These are phyloP conservation scores for Trametes sp. DNA, from an alignment of 1,284 basidiomycete genomes.

Conservation along the genomic window DNA sequence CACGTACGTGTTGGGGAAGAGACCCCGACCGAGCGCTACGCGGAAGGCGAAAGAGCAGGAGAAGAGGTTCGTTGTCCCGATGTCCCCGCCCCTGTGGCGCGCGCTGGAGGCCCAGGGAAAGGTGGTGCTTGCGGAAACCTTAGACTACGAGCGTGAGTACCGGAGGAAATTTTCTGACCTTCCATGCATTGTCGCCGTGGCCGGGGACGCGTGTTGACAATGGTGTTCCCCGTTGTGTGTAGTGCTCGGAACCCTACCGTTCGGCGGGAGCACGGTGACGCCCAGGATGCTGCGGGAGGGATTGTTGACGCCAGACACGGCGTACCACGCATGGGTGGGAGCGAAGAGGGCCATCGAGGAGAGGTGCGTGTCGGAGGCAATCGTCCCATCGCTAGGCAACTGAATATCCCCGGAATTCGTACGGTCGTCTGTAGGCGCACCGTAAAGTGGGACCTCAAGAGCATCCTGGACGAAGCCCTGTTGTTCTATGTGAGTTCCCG, in stretches of 20 bases:
- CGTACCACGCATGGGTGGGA: conserved; percentile 34
- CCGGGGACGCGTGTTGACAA: conserved; percentile 20
- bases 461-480: conserved; percentile 23
- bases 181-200: conserved; percentile 14
- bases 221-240: conserved; percentile 11
- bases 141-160: conserved; percentile 35
- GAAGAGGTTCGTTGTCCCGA: conserved; percentile 7
- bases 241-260: conserved; percentile 29
- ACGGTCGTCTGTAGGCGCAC: conserved; percentile 8
- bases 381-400: background rate
- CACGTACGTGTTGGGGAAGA: conserved; percentile 2
- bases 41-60: conserved; percentile 14
- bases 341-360: conserved; percentile 28
- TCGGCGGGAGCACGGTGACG: conserved; percentile 33
- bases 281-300: conserved; percentile 27
- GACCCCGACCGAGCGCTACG: conserved; percentile 11
- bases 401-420: conserved; percentile 3
- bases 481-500: conserved; percentile 32
- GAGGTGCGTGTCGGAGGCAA: conserved; percentile 18
- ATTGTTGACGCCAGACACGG: conserved; percentile 24
- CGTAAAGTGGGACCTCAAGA: conserved; percentile 21
- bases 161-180: conserved; percentile 11
- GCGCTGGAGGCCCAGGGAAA: conserved; percentile 25
- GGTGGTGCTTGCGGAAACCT: conserved; percentile 30
- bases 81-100: conserved; percentile 26